Conservation (phyloP, 1,284 basidiomycete species). For the Cryptococcus sp. region DNA sequence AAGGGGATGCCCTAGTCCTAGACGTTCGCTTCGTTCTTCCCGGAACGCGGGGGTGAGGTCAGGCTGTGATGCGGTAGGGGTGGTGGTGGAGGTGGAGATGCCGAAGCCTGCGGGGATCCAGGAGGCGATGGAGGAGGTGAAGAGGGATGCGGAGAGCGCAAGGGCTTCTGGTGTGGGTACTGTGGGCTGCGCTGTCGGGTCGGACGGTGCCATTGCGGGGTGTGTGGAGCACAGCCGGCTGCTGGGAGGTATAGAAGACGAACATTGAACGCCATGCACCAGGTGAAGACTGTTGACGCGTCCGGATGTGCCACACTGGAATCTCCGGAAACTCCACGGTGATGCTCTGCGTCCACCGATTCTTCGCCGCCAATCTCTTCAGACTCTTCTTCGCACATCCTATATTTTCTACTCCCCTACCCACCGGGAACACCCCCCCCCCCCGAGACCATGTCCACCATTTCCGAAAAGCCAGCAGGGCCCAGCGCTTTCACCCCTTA, state of each 20-base stretch:
- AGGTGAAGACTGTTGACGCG: not conserved
- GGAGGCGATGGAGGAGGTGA: constrained; percentile 35
- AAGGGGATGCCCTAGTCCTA: constrained; percentile 41
- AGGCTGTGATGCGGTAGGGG: constrained; percentile 1
- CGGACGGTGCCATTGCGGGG: not conserved
- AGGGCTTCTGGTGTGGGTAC: constrained; percentile 29
- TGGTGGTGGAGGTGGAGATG: constrained; percentile 5
- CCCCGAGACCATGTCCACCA: constrained; percentile 2
- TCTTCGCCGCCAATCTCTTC: not conserved
- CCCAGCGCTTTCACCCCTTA: constrained; percentile 35
- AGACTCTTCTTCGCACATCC: not conserved
- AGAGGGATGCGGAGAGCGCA: constrained; percentile 35
- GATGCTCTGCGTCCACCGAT: not conserved
- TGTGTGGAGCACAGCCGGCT: not conserved
- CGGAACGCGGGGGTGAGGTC: constrained; percentile 2
- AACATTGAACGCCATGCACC: not conserved
- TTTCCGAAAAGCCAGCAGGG: constrained; percentile 23
- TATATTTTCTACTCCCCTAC: not conserved
- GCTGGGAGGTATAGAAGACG: not conserved
- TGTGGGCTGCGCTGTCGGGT: not conserved
- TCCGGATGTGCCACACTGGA: not conserved
- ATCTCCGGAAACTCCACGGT: not conserved
- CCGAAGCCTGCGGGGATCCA: constrained; percentile 43
- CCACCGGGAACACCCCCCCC: not conserved
- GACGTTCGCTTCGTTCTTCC: constrained; percentile 19